Base-by-base conservation (phyloP, 228 moss, liverwort and hornwort genomes). In the Sphagnum magellanicum region DNA sequence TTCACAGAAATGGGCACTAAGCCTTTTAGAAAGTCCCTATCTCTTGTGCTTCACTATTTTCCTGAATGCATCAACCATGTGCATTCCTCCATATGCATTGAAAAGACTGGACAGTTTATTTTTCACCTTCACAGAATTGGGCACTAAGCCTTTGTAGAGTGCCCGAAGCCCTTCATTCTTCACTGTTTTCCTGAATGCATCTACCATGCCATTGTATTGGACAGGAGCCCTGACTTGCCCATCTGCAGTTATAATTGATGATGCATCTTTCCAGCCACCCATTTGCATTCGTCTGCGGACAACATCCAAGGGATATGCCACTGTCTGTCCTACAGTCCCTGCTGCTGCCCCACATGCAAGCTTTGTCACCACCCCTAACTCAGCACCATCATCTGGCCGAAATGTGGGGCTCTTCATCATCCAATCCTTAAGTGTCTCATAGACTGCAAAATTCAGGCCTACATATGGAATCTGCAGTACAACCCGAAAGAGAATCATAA, bases 191-290 rank as follows among this genome's bases (percentile, higher is more conserved):
- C 89, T 88, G 77, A 96, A 96, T 11, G 92, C 96, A 76, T 96
- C 96, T 51, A 89, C 51, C 96, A 96, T 96, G 75, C 96, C 96
- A 5, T 75, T 84, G 67, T 96, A 96, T 72, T 92, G 92, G 66
- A 77, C 64, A n/a, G 92, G 96, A 63, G 84, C 77, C 79, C 82
- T 91, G n/a, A 92, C 84, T 77, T 84, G 81, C 61, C 96, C 96
- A 64, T 92, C 96, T 15, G 96, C 78, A 14, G 83, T 88, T 15
- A 96, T 81, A 60, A 92, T 78, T 66, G 96, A 91, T 16, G 96
- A 92, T 8, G 86, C 92, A 64, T 92, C 91, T 73, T 96, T 92
- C 96, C 96, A 96, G 49, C 96, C 96, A 64, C 89, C 91, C 96
- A 96, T 96, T 81, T 96, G 96, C 86, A 96, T 78, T 70, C 96